These are phyloP conservation scores for Saccharomyces hybrid DNA, from an alignment of 1,139 yeast genomes.

Conservation along the genomic window DNA sequence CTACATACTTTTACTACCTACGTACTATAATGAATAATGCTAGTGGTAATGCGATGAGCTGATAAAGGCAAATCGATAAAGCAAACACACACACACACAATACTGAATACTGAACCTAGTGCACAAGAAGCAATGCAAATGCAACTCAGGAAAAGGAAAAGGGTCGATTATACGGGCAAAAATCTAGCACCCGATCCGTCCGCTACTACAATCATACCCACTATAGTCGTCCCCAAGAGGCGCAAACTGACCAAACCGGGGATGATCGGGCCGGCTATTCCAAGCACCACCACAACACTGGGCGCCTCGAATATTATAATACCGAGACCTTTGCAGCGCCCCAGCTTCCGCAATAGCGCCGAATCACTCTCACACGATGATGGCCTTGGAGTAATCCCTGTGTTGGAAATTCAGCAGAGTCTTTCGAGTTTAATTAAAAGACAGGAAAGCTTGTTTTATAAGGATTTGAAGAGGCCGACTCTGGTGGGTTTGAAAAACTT, in stretches of 20 bases:
- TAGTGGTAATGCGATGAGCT: slow-evolving; percentile 6
- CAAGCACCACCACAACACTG: not conserved
- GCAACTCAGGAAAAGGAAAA: slow-evolving; percentile 18
- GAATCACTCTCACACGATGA: not conserved
- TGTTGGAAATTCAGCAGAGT: slow-evolving; percentile 2
- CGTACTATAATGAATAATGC: not conserved
- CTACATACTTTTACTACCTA: not conserved
- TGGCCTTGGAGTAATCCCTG: slow-evolving; percentile 4
- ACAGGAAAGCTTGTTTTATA: slow-evolving; percentile 15
- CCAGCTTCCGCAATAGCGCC: not conserved
- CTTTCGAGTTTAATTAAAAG: slow-evolving; percentile 11
- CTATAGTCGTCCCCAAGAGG: not conserved
- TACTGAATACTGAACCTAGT: not conserved
- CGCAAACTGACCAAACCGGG: not conserved
- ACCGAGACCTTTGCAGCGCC: not conserved
- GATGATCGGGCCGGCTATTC: not conserved
- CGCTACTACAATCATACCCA: not conserved
- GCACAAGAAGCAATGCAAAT: slow-evolving; percentile 1
- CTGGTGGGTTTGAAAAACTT: slow-evolving; percentile 15
- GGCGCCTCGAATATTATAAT: not conserved
- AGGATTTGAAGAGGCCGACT: slow-evolving; percentile 14
- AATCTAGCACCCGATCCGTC: not conserved
- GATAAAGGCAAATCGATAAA: no score
- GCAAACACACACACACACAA: no score
- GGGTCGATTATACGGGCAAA: slow-evolving; percentile 9